Evolutionary conservation across 2,329 filamentous ascomycete genomes (phyloP), one percentile per base, ranked within the genome.

Genomic region (Penicillium sp.): DNA sequence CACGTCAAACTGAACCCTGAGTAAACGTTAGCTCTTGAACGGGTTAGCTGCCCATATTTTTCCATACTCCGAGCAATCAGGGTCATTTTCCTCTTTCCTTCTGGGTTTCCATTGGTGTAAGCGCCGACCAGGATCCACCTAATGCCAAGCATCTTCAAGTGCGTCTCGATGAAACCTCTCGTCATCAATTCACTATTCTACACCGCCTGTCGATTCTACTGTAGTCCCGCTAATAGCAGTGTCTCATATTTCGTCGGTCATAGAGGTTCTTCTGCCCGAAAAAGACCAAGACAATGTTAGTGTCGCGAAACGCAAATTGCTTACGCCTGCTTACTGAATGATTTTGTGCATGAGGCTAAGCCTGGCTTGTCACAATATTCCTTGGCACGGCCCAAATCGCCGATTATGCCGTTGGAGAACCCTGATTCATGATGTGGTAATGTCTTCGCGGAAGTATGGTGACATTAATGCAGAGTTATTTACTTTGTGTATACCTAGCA

Each of bases 1-100:
- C 60, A 61, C 40, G 57, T 56, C 57, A 54, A 49, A 40, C 45
- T 42, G 30, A 58, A 59, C 40, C 11, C 42, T 30, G 26, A 54
- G 46, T n/a, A 5, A 45, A 59, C 22, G 2, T 25, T n/a, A 16
- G 51, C 25, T 25, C 45, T 51, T 22, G 43, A 42, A 16, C 4
- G 26, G 55, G 55, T 40, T 35, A 40, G 35, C 22, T 26, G 33
- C 16, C 28, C 7, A 33, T 33, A 19, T 35, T 58, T 16, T 30
- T 22, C 13, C 10, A n/a, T 33, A 58, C 5, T 19, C n/a, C 42
- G 22, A 52, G 19, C 37, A 46, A 46, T 53, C n/a, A 10, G 6
- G 26, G 1, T 16, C 25, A 5, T 37, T 8, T n/a, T 11, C 48
- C 26, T 4, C 4, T n/a, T 25, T n/a, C 11, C 8, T 45, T 10